Evolutionary conservation across 2,329 filamentous ascomycete genomes (phyloP), one percentile per base, ranked within the genome.

Genomic region (Mycosphaerella arachidis): DNA sequence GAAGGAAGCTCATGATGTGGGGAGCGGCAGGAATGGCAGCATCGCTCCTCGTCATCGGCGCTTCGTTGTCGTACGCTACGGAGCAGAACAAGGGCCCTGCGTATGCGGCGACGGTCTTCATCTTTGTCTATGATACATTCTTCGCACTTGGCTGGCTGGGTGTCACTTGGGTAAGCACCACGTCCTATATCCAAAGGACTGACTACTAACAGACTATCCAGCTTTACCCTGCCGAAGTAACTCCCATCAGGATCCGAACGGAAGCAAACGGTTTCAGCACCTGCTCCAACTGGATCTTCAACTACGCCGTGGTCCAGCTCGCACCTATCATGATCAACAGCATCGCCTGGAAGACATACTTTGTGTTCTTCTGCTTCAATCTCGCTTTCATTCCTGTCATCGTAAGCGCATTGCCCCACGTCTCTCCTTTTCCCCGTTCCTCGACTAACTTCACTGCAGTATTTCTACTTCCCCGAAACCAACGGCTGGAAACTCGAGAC

Each of bases 221-320:
- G 55, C 68, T 58, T 58, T 73, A 71, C 30, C 68, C 69, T 5
- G 70, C 70, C 10, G 69, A 72, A 64, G 52, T 82, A 66, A 82
- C 62, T 6, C 57, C 58, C 13, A 48, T 82, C 67, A 24, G 24
- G 24, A 83, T 79, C 4, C 77, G 81, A 53, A 78, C 79, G 43
- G 81, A 82, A 73, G 81, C 80, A 37, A 82, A 82, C 65, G 80
- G 81, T 1, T 71, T 82, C 8, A 80, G 79, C 0, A 83, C 81
- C 2, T 79, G 77, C 68, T 76, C 76, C 18, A 83, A 83, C 72
- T 64, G 62, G 62, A 37, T 60, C 6, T 63, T 68, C 46, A 66
- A 64, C 24, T 60, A 60, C 30, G 60, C 58, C 13, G 61, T 65
- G 8, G 63, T 65, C 9, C 61, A 63, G 53, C 60, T 66, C 10